These are phyloP conservation scores for Canariomyces notabilis DNA, from an alignment of 2,329 filamentous ascomycete genomes.

Conservation along the genomic window DNA sequence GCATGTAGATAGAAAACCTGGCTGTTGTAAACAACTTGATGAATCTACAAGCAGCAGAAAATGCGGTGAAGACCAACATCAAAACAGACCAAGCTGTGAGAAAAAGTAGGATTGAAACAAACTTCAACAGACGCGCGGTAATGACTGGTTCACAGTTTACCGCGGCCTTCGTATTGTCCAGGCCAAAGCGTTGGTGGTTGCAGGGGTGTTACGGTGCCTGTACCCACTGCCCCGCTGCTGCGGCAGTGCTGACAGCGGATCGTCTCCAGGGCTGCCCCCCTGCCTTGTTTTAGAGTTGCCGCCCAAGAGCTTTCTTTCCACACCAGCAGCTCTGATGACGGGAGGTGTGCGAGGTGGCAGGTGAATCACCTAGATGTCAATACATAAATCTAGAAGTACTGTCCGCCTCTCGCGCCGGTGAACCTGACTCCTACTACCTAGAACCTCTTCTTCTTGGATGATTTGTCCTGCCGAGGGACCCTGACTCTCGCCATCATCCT, in stretches of 20 bases:
- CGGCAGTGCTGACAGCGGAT: slow-evolving; percentile 15
- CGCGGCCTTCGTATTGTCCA: background rate
- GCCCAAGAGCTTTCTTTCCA: background rate
- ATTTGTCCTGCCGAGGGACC: background rate
- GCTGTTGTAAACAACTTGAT: too few relatives aligned
- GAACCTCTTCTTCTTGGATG: background rate
- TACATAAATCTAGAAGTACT: background rate
- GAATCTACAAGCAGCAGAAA: background rate
- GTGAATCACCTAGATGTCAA: too few relatives aligned
- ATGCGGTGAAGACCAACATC: background rate
- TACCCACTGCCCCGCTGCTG: slow-evolving; percentile 15
- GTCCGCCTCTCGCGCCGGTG: background rate
- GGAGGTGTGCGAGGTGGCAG: too few relatives aligned
- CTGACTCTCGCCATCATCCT: background rate
- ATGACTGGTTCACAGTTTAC: background rate
- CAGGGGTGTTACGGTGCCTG: slow-evolving; percentile 4
- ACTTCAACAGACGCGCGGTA: slow-evolving; percentile 2
- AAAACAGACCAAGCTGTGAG: background rate
- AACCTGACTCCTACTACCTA: background rate
- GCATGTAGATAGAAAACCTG: background rate
- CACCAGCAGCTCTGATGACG: too few relatives aligned
- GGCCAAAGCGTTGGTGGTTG: slow-evolving; percentile 10
- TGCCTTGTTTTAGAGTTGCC: slow-evolving; percentile 11
- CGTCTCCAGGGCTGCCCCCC: background rate
- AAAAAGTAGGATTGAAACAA: background rate